Percentiles rank a stretch among this genome's conserved stretches.
Conservation (phyloP, 129 eudicot genomes). For the Scalesia atractyloides region DNA sequence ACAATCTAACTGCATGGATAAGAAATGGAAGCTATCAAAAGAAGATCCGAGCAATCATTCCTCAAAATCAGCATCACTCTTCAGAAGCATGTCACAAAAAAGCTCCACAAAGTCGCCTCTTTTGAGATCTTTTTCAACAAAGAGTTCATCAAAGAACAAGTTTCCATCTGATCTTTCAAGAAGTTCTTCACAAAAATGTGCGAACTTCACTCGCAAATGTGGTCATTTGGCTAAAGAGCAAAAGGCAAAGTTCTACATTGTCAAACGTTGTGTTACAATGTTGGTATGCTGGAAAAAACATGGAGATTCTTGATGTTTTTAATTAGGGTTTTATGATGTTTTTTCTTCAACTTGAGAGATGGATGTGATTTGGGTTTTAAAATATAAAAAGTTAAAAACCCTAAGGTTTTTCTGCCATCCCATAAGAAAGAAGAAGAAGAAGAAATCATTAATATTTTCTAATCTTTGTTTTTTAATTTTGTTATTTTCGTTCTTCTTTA, state of each 20-base stretch:
- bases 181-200: constrained; percentile 68
- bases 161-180: constrained; percentile 48
- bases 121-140: constrained; percentile 51
- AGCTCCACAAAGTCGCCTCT: constrained; percentile 50
- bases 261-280: constrained; percentile 83
- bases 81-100: constrained; percentile 61
- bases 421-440: constrained; percentile 27
- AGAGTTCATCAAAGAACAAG: constrained; percentile 55
- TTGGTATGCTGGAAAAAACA: constrained; percentile 76
- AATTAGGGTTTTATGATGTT: constrained; percentile 25
- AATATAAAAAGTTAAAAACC: constrained; percentile 3
- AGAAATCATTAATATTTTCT: constrained; percentile 20
- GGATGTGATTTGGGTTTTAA: constrained; percentile 43
- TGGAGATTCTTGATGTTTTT: constrained; percentile 60
- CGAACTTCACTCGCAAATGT: constrained; percentile 69
- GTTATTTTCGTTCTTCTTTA: constrained; percentile 12
- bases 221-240: constrained; percentile 83
- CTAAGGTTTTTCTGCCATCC: constrained; percentile 38
- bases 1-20: constrained; percentile 49
- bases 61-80: constrained; percentile 44
- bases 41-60: constrained; percentile 47
- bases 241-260: constrained; percentile 79
- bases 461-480: constrained; percentile 1
- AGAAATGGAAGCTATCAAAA: constrained; percentile 63
- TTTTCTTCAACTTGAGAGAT: constrained; percentile 31